Evolutionary conservation across 2,329 filamentous ascomycete genomes (phyloP), one percentile per base, ranked within the genome.

Genomic region (Rutstroemia sp.): DNA sequence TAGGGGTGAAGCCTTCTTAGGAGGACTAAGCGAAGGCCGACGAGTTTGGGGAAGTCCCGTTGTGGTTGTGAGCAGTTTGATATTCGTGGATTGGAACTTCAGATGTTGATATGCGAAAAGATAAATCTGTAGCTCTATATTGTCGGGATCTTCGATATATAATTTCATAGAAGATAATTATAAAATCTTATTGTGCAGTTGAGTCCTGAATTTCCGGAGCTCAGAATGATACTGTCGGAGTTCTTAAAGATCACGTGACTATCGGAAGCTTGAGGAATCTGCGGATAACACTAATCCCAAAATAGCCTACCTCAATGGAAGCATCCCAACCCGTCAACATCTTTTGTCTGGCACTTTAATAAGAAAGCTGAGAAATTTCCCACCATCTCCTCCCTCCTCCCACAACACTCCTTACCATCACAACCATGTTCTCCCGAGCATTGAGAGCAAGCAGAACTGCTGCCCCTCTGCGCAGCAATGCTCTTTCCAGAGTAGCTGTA

Each of bases 401-500:
- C 55, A 53, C 52, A 53, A 56, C 48, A 30, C 38, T 49, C 52
- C 47, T 17, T 48, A 54, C 48, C 47, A 54, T 48, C 57, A 61
- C 65, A 71, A 74, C 70, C 72, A 89, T 89, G 86, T 83, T 89
- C 74, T 88, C 86, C 70, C 80, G 84, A 76, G 78, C 83, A 72
- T 75, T 87, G 71, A 79, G 83, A 75, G 76, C 81, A 69, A 78
- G 82, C 72, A 79, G 81, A 68, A 72, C 72, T 68, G 73, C 72
- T 58, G 78, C 78, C 72, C 79, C 83, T 69, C 71, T 87, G 73
- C 77, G 78, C 53, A 63, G 58, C 44, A 63, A 60, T 62, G 61
- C 57, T 17, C 58, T 67, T 51, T 61, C 59, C 19, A 63, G 61
- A 61, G 50, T 58, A 47, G 58, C 72, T 57, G 70, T 77, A 59